These are phyloP conservation scores for Halenospora varia DNA, from an alignment of 495 filamentous ascomycete species.

Conservation along the genomic window DNA sequence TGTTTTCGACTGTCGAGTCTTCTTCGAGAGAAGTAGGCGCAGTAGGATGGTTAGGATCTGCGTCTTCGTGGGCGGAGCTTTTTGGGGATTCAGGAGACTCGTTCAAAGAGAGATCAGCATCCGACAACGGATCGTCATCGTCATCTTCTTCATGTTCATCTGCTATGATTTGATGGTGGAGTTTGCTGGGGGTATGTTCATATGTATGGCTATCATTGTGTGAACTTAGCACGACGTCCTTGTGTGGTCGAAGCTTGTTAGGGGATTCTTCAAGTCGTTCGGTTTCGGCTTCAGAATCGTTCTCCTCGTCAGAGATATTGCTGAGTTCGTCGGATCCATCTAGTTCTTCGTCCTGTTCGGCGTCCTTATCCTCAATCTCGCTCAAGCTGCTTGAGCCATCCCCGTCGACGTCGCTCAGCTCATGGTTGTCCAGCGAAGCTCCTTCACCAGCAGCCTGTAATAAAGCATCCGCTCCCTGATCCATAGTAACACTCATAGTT, in stretches of 20 bases:
- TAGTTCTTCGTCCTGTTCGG: constrained; percentile 41
- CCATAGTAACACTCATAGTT: constrained; percentile 24
- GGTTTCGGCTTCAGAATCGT: constrained; percentile 97
- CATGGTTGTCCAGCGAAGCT: constrained; percentile 31
- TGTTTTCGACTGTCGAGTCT: constrained; percentile 18
- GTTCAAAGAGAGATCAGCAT: constrained; percentile 34
- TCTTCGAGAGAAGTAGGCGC: constrained; percentile 23
- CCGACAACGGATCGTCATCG: constrained; percentile 37
- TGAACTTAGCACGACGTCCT: constrained; percentile 55
- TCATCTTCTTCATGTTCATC: constrained; percentile 34
- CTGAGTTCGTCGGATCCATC: constrained; percentile 49
- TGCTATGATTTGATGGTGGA: constrained; percentile 43
- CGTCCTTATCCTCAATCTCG: constrained; percentile 77
- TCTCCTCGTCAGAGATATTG: constrained; percentile 53
- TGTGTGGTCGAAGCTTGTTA: constrained; percentile 57
- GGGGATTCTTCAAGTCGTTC: constrained; percentile 93
- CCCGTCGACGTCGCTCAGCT: constrained; percentile 26
- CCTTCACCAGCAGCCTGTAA: constrained; percentile 22
- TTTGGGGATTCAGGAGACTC: constrained; percentile 30
- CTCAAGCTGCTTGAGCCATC: constrained; percentile 69
- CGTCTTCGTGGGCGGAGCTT: constrained; percentile 34
- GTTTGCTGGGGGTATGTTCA: constrained; percentile 65
- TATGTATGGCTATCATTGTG: constrained; percentile 37
- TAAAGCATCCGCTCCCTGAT: constrained; percentile 23
- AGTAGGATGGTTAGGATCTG: constrained; percentile 29